These are phyloP conservation scores for Limnanthes douglasii DNA, from an alignment of 345 rosid species.

Conservation along the genomic window DNA sequence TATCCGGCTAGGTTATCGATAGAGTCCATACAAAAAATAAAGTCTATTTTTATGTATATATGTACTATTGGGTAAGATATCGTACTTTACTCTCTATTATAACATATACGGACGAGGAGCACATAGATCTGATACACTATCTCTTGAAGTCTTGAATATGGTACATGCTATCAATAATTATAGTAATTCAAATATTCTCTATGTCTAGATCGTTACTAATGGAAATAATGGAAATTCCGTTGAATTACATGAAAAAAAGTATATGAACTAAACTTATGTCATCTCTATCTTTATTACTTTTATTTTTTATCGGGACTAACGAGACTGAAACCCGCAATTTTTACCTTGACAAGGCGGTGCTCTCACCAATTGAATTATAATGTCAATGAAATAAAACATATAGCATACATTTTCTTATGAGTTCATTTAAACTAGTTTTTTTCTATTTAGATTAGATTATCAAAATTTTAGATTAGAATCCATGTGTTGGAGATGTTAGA, in stretches of 20 bases:
- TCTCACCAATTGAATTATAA: not conserved
- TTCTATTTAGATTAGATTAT: not conserved
- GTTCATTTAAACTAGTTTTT: not conserved
- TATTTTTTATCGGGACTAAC: not conserved
- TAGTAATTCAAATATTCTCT: not conserved
- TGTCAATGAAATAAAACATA: not conserved
- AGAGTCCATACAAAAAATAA: not conserved
- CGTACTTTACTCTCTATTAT: not conserved
- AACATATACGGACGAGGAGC: not conserved
- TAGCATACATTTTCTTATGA: too few relatives aligned
- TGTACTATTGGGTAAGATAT: not conserved
- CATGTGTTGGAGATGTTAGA: too few relatives aligned
- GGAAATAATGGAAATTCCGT: not conserved
- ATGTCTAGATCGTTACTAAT: not conserved
- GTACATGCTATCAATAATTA: not conserved
- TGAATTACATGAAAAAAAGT: not conserved
- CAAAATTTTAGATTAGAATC: too few relatives aligned
- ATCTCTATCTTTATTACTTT: not conserved
- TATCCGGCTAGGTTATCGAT: too few relatives aligned
- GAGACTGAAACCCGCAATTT: not conserved
- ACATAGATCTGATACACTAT: not conserved
- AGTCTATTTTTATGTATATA: not conserved
- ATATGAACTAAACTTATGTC: not conserved
- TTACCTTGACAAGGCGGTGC: not conserved
- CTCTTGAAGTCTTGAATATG: not conserved